phyloP scores from a whole-genome alignment of 2,329 filamentous ascomycete species.

The Beauveria sp. region DNA sequence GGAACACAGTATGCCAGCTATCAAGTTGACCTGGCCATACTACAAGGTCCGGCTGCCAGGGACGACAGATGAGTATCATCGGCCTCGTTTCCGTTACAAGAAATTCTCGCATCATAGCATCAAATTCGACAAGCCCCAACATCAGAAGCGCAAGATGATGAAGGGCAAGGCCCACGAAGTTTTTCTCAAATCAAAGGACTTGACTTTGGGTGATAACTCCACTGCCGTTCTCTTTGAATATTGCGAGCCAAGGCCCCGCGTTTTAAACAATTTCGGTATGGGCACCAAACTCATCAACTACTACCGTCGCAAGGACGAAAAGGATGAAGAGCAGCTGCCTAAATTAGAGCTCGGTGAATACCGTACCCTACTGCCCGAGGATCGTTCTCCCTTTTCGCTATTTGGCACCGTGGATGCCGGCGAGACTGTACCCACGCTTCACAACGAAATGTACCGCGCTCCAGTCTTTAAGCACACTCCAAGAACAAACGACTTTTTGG shows the following conservation, averaged over 20 bases:
- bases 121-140: slow-evolving; percentile 62
- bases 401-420: slow-evolving; percentile 91
- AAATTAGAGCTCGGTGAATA: slow-evolving; percentile 85
- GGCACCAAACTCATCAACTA: slow-evolving; percentile 94
- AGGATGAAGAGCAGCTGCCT: slow-evolving; percentile 66
- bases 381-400: slow-evolving; percentile 90
- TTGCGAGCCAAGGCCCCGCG: slow-evolving; percentile 84
- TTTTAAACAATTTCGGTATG: slow-evolving; percentile 96
- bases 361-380: slow-evolving; percentile 79
- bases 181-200: slow-evolving; percentile 71
- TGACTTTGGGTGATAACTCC: slow-evolving; percentile 84
- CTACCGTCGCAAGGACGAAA: slow-evolving; percentile 71
- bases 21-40: slow-evolving; percentile 90
- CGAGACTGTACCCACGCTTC: slow-evolving; percentile 81
- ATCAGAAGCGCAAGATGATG: slow-evolving; percentile 73
- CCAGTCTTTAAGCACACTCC: slow-evolving; percentile 84
- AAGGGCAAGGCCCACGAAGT: slow-evolving; percentile 74
- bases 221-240: slow-evolving; percentile 87
- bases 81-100: slow-evolving; percentile 68
- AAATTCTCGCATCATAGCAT: slow-evolving; percentile 59
- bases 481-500: slow-evolving; percentile 75
- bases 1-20: slow-evolving; percentile 86
- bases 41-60: slow-evolving; percentile 78
- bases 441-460: slow-evolving; percentile 92
- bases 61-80: slow-evolving; percentile 74